phyloP scores from a whole-genome alignment of 2,329 filamentous ascomycete genomes.

The Penicillium sp. region DNA sequence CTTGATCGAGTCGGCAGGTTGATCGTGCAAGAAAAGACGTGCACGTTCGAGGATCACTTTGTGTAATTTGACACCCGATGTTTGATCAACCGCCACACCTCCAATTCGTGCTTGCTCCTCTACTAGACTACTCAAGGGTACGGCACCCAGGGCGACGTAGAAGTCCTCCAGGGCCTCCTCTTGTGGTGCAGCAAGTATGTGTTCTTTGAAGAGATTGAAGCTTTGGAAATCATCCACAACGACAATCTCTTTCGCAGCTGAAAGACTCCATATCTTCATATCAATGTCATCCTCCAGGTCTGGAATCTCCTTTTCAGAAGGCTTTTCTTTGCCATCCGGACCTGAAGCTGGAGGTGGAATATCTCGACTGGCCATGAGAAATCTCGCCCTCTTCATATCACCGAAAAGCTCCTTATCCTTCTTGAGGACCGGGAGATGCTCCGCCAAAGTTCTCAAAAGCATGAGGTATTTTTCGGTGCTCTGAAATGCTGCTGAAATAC shows the following conservation, averaged over 20 bases:
- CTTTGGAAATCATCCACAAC: constrained; percentile 84
- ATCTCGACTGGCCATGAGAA: constrained; percentile 80
- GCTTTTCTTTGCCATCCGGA: constrained; percentile 14
- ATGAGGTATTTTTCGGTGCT: constrained; percentile 80
- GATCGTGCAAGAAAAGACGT: constrained; percentile 84
- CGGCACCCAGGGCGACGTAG: constrained; percentile 74
- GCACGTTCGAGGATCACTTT: constrained; percentile 82
- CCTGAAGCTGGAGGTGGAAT: constrained; percentile 42
- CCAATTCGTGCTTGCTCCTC: constrained; percentile 74
- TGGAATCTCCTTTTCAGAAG: constrained; percentile 39
- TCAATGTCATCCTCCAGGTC: constrained; percentile 59
- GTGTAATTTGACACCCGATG: constrained; percentile 62
- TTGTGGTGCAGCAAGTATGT: constrained; percentile 79
- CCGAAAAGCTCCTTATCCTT: constrained; percentile 73
- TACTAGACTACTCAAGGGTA: constrained; percentile 70
- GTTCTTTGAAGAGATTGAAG: constrained; percentile 81
- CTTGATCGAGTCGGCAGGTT: constrained; percentile 70
- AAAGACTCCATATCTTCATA: constrained; percentile 74
- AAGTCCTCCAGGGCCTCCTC: constrained; percentile 83
- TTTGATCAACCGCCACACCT: constrained; percentile 60
- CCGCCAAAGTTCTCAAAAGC: constrained; percentile 74
- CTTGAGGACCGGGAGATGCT: constrained; percentile 64
- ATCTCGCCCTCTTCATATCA: constrained; percentile 69
- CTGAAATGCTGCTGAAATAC: constrained; percentile 73
- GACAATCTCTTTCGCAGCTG: constrained; percentile 66